These are phyloP conservation scores for Cladosporium austrohemisphaericum DNA, from an alignment of 2,329 filamentous ascomycete species.

Conservation along the genomic window DNA sequence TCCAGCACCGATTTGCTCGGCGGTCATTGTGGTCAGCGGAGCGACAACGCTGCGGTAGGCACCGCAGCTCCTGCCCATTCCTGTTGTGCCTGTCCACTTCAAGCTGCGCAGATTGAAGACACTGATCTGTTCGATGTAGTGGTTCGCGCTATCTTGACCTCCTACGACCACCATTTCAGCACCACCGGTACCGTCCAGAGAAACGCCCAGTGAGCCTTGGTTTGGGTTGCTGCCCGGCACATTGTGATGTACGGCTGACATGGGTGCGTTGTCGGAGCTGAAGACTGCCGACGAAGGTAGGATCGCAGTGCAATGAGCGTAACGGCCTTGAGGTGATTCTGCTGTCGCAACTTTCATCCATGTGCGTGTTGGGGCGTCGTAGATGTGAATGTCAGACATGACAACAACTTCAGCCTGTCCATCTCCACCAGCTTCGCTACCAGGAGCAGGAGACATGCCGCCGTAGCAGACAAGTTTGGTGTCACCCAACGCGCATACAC, in stretches of 20 bases:
- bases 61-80: conserved; percentile 86
- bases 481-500: conserved; percentile 87
- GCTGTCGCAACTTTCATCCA: conserved; percentile 76
- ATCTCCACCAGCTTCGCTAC: conserved; percentile 67
- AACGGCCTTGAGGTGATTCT: conserved; percentile 86
- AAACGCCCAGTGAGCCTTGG: conserved; percentile 80
- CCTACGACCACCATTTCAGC: conserved; percentile 97
- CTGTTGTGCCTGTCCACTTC: conserved; percentile 89
- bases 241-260: conserved; percentile 87
- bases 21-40: conserved; percentile 66
- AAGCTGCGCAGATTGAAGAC: conserved; percentile 94
- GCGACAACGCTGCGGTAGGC: conserved; percentile 95
- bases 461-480: conserved; percentile 97
- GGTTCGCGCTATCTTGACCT: conserved; percentile 94
- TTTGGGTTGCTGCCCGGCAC: conserved; percentile 78
- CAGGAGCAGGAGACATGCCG: conserved; percentile 77
- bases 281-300: conserved; percentile 84
- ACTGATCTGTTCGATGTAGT: conserved; percentile 98
- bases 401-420: conserved; percentile 62
- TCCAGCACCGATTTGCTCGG: conserved; percentile 63
- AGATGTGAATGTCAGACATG: conserved; percentile 97
- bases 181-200: conserved; percentile 84
- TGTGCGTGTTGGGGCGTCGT: conserved; percentile 73
- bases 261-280: conserved; percentile 74
- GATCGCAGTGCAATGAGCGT: conserved; percentile 93